phyloP scores from a whole-genome alignment of 805 yeast genomes.

The Yamadazyma insecticola region DNA sequence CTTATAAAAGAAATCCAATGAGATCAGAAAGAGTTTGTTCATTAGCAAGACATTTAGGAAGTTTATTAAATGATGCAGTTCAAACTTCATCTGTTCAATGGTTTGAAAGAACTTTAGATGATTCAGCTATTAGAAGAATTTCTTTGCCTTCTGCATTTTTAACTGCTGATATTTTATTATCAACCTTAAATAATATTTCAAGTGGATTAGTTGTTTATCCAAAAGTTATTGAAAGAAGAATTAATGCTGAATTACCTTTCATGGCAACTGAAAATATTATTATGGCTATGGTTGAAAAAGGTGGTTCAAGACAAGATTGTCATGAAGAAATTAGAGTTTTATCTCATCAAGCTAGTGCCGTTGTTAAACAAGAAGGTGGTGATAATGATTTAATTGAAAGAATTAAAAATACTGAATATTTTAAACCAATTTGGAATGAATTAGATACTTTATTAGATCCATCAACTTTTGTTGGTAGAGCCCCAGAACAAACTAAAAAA shows the following conservation, averaged over 20 bases:
- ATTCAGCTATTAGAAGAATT: slow-evolving; percentile 96
- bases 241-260: slow-evolving; percentile 90
- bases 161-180: slow-evolving; percentile 88
- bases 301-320: slow-evolving; percentile 97
- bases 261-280: slow-evolving; percentile 99
- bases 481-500: slow-evolving; percentile 96
- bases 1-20: slow-evolving; percentile 99
- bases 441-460: slow-evolving; percentile 84
- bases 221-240: slow-evolving; percentile 96
- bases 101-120: slow-evolving; percentile 99
- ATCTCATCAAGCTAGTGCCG: slow-evolving; percentile 95
- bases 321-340: slow-evolving; percentile 96
- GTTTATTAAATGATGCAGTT: slow-evolving; percentile 86
- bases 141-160: slow-evolving; percentile 94
- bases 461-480: slow-evolving; percentile 94
- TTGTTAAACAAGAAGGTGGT: slow-evolving; percentile 97
- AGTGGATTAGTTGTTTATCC: slow-evolving; percentile 97
- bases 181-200: slow-evolving; percentile 87
- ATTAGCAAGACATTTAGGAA: slow-evolving; percentile 92
- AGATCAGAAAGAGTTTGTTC: slow-evolving; percentile 98
- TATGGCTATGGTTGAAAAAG: slow-evolving; percentile 99
- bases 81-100: slow-evolving; percentile 98
- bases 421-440: slow-evolving; percentile 83
- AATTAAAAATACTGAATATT: slow-evolving; percentile 69
- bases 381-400: slow-evolving; percentile 95